phyloP scores from a whole-genome alignment of 129 eudicot species.

The Calendula officinalis region DNA sequence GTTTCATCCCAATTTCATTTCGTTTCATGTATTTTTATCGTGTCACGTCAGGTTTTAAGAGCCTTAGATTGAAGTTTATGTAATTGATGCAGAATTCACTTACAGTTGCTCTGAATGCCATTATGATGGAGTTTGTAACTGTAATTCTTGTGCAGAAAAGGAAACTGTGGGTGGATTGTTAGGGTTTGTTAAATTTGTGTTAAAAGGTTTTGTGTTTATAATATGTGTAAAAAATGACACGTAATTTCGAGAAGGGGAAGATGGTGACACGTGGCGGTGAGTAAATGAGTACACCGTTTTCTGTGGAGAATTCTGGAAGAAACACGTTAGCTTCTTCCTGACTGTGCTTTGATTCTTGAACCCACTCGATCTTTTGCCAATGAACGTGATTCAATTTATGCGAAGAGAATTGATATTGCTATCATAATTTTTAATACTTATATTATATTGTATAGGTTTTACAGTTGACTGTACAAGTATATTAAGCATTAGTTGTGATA shows the following conservation, averaged over 20 bases:
- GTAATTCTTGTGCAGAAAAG: neutral
- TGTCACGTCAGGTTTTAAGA: too few relatives aligned
- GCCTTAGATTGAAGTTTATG: too few relatives aligned
- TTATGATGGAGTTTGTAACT: neutral
- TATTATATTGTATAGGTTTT: too few relatives aligned
- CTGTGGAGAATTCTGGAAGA: constrained; percentile 22
- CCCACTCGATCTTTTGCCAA: neutral
- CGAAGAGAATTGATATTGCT: too few relatives aligned
- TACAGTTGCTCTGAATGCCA: constrained; percentile 61
- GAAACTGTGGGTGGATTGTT: neutral
- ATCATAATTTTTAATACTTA: too few relatives aligned
- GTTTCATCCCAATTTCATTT: too few relatives aligned
- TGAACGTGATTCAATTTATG: too few relatives aligned
- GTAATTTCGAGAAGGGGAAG: constrained; percentile 6
- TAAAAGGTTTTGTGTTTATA: neutral
- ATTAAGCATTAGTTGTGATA: too few relatives aligned
- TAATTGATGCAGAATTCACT: neutral
- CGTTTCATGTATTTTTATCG: too few relatives aligned
- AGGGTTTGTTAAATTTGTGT: neutral
- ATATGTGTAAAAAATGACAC: constrained; percentile 11
- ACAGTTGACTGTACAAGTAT: too few relatives aligned
- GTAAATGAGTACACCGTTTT: neutral
- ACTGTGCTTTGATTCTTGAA: constrained; percentile 10
- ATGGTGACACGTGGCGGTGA: constrained; percentile 18
- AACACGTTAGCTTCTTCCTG: too few relatives aligned